A percentile compares a stretch with the other conserved stretches of the same genome.
These are phyloP conservation scores for Sugiyamaella novakii DNA, from an alignment of 1,139 yeast genomes.

Conservation along the genomic window DNA sequence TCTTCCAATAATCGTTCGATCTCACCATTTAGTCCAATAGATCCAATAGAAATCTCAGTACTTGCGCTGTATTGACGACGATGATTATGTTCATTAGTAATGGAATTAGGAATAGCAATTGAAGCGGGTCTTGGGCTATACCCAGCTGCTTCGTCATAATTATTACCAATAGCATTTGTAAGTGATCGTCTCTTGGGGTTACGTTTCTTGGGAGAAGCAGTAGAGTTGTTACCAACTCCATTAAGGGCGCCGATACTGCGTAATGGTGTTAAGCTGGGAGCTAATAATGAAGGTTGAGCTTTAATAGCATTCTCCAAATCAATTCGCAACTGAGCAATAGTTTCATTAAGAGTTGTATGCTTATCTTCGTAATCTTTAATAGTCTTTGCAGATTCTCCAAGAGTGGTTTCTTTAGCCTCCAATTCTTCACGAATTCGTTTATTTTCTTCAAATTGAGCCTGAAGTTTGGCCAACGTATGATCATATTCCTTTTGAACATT, in stretches of 20 bases:
- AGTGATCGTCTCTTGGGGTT: conserved; percentile 40
- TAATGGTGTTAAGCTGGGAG: conserved; percentile 35
- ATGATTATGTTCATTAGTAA: conserved; percentile 25
- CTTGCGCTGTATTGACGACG: conserved; percentile 33
- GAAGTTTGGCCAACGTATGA: conserved; percentile 63
- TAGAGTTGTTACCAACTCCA: conserved; percentile 9
- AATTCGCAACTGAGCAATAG: conserved; percentile 67
- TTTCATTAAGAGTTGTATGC: conserved; percentile 52
- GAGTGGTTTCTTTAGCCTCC: conserved; percentile 60
- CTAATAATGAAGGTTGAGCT: conserved; percentile 37
- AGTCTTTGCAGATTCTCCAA: conserved; percentile 35
- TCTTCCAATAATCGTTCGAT: conserved; percentile 61
- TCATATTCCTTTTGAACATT: conserved; percentile 56
- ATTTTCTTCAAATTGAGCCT: conserved; percentile 60
- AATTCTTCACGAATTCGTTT: conserved; percentile 61
- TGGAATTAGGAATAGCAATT: conserved; percentile 34
- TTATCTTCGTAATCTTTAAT: conserved; percentile 38
- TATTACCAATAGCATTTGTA: conserved; percentile 30
- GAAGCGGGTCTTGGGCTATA: conserved; percentile 43
- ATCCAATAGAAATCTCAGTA: conserved; percentile 36
- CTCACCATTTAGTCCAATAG: conserved; percentile 41
- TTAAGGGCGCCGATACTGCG: conserved; percentile 26
- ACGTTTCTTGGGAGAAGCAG: conserved; percentile 35
- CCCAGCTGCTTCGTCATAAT: conserved; percentile 32
- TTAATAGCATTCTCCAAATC: conserved; percentile 55